A percentile compares a stretch with the other conserved stretches of the same genome.
Conservation (phyloP, 257 asterid genomes). For the Capsicum rhomboideum region DNA sequence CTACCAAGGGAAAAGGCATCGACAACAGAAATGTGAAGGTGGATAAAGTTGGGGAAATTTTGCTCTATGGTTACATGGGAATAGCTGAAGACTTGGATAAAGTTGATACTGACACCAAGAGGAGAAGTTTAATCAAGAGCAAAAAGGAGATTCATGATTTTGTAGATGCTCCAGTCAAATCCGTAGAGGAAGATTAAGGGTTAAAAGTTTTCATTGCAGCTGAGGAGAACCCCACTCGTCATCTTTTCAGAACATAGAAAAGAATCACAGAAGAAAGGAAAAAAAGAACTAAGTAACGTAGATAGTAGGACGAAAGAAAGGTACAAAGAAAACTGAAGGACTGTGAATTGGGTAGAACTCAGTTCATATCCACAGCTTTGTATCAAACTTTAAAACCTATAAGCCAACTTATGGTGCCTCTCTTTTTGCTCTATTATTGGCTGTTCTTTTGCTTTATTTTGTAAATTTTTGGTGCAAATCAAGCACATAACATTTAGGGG, state of each 20-base stretch:
- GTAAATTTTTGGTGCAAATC: neutral
- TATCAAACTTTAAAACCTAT: neutral
- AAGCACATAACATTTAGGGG: neutral
- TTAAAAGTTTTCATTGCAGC: neutral
- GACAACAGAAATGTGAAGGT: neutral
- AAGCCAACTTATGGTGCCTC: neutral
- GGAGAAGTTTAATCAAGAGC: conserved; percentile 24
- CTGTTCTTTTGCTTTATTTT: neutral
- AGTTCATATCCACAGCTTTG: neutral
- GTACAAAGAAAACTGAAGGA: neutral
- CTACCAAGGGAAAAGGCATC: neutral
- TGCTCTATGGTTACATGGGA: conserved; percentile 27
- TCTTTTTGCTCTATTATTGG: neutral
- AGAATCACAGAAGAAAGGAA: neutral
- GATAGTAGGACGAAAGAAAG: neutral
- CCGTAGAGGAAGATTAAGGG: neutral
- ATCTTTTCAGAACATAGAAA: neutral
- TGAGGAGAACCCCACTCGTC: neutral
- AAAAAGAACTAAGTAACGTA: neutral
- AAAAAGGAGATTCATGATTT: conserved; percentile 23
- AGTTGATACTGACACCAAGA: conserved; percentile 27
- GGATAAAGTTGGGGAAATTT: conserved; percentile 8
- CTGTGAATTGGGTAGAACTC: neutral
- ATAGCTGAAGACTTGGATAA: conserved; percentile 30
- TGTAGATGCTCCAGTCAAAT: conserved; percentile 20